These are phyloP conservation scores for Morella rubra DNA, from an alignment of 306 rosid species.

Conservation along the genomic window DNA sequence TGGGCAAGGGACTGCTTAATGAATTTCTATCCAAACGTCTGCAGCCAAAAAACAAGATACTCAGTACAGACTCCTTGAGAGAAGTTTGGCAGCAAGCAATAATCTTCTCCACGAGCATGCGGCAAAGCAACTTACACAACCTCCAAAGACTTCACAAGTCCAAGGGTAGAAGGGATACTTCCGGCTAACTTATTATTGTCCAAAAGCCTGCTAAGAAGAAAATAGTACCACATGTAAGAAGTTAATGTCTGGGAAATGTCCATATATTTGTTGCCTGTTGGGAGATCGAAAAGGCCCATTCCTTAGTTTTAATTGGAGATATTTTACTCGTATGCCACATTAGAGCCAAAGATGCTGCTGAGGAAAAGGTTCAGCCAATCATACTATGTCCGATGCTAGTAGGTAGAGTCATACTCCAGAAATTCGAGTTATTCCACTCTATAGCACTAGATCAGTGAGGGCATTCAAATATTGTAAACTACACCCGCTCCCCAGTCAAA, in stretches of 20 bases:
- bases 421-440: too few species aligned
- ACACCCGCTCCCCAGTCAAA: too few species aligned
- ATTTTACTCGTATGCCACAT: neutral
- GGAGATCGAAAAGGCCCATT: neutral
- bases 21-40: conserved; percentile 58
- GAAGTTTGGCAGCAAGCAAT: neutral
- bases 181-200: conserved; percentile 52
- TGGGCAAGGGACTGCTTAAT: conserved; percentile 47
- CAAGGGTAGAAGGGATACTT: conserved; percentile 56
- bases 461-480: too few species aligned
- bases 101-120: conserved; percentile 7
- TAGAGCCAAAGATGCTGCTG: neutral
- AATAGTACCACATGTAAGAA: neutral
- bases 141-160: conserved; percentile 48
- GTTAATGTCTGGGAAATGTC: neutral
- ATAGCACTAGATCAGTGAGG: too few species aligned
- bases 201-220: conserved; percentile 55
- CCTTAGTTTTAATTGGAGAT: neutral
- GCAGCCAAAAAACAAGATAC: conserved; percentile 23
- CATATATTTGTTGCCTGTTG: neutral
- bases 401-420: too few species aligned
- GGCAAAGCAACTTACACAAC: conserved; percentile 57
- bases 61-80: conserved; percentile 10
- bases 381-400: too few species aligned
- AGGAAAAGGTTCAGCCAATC: too few species aligned